Conservation (phyloP, 2,329 filamentous ascomycete species). For the Penicillium decumbens region DNA sequence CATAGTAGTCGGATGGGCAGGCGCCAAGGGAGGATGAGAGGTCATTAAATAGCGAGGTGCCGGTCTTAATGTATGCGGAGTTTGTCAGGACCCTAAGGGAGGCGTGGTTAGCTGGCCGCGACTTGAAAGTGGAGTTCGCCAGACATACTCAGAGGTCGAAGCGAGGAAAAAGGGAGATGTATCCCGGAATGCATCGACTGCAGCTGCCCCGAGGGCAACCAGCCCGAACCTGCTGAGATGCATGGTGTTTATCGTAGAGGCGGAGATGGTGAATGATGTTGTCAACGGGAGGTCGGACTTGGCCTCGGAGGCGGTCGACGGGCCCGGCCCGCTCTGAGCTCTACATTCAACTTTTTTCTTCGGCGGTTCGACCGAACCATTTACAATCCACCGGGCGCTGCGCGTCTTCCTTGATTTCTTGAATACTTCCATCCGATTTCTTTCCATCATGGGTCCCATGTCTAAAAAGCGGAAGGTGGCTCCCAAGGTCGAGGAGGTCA, state of each 20-base stretch:
- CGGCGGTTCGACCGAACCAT: slow-evolving; percentile 3
- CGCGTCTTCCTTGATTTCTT: neutral
- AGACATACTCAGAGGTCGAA: slow-evolving; percentile 71
- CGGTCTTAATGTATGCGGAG: slow-evolving; percentile 43
- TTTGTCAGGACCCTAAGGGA: slow-evolving; percentile 36
- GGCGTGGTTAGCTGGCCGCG: slow-evolving; percentile 25
- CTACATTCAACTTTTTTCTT: slow-evolving; percentile 21
- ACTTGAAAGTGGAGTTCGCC: slow-evolving; percentile 3
- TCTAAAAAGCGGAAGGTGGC: slow-evolving; percentile 62
- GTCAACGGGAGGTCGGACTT: slow-evolving; percentile 27
- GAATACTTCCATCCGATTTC: neutral
- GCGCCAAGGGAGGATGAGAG: slow-evolving; percentile 50
- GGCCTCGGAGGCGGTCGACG: slow-evolving; percentile 37
- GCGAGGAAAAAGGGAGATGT: slow-evolving; percentile 86
- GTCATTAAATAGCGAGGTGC: slow-evolving; percentile 41
- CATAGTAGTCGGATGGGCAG: slow-evolving; percentile 71
- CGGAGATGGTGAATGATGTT: slow-evolving; percentile 27
- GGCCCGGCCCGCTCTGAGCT: slow-evolving; percentile 27
- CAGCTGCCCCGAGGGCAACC: slow-evolving; percentile 52
- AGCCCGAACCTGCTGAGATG: slow-evolving; percentile 42
- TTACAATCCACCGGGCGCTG: neutral
- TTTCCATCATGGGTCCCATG: slow-evolving; percentile 49
- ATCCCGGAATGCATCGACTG: slow-evolving; percentile 70
- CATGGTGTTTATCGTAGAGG: slow-evolving; percentile 35
- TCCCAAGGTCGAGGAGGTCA: slow-evolving; percentile 68